A percentile compares a stretch with the other conserved stretches of the same genome.
phyloP scores from a whole-genome alignment of 2,329 filamentous ascomycete genomes.

The Epichloe scottii region DNA sequence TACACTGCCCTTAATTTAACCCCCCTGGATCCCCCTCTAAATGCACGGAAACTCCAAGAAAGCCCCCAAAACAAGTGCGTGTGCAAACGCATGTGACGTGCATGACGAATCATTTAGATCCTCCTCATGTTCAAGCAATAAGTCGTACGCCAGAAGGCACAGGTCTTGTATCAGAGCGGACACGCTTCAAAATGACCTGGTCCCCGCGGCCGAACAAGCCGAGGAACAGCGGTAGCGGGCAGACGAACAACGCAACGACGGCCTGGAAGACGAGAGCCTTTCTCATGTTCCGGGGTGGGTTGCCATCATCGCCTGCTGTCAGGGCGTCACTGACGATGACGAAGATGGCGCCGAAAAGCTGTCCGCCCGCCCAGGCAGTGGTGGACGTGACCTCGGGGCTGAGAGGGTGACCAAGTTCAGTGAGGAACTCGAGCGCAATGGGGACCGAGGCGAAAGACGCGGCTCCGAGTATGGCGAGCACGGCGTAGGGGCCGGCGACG shows the following conservation, averaged over 20 bases:
- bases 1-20: too few species aligned
- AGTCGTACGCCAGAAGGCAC: background rate
- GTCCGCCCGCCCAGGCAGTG: conserved; percentile 75
- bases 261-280: conserved; percentile 68
- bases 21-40: too few species aligned
- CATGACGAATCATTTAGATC: too few species aligned
- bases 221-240: conserved; percentile 56
- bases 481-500: conserved; percentile 60
- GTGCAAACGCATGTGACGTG: too few species aligned
- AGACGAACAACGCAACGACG: conserved; percentile 49
- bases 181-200: conserved; percentile 36
- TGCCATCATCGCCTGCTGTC: conserved; percentile 35
- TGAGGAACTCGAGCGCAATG: conserved; percentile 73
- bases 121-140: background rate
- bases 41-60: too few species aligned
- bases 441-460: conserved; percentile 71
- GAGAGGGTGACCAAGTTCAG: conserved; percentile 77
- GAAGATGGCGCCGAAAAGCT: conserved; percentile 74
- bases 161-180: conserved; percentile 29
- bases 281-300: conserved; percentile 61
- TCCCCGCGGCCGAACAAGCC: conserved; percentile 55
- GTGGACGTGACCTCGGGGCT: conserved; percentile 76
- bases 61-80: background rate
- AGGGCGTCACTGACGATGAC: conserved; percentile 73
- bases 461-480: conserved; percentile 67